Percentiles rank a stretch among this genome's conserved stretches.
Conservation (phyloP, 192 early-diverging fungal species). For the Dissophora globulifera region DNA sequence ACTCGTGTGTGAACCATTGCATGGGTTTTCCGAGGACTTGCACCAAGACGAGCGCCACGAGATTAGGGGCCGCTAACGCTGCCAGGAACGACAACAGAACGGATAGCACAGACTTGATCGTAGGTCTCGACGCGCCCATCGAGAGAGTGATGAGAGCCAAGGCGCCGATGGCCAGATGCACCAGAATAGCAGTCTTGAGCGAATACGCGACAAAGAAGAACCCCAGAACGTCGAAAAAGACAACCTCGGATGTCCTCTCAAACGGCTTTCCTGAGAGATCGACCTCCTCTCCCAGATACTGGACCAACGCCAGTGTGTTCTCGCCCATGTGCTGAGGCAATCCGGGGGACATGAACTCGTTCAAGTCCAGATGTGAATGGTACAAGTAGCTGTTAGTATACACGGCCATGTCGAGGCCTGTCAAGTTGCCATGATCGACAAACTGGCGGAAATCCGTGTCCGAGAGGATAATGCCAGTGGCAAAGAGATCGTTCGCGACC, state of each 20-base stretch:
- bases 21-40: conserved; percentile 47
- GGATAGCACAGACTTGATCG: conserved; percentile 16
- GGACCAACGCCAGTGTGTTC: conserved; percentile 65
- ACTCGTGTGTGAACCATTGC: conserved; percentile 70
- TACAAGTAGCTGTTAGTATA: conserved; percentile 74
- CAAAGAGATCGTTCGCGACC: conserved; percentile 64
- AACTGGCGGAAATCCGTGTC: conserved; percentile 83
- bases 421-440: conserved; percentile 71
- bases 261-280: conserved; percentile 49
- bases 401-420: conserved; percentile 73
- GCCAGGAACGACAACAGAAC: conserved; percentile 29
- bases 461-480: conserved; percentile 66
- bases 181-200: conserved; percentile 52
- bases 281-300: conserved; percentile 59
- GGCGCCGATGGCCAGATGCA: conserved; percentile 56
- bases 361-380: conserved; percentile 73
- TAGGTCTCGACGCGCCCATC: conserved; percentile 5
- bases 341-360: conserved; percentile 64
- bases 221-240: conserved; percentile 74
- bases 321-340: conserved; percentile 76
- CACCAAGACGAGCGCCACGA: conserved; percentile 10
- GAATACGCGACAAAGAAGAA: conserved; percentile 65
- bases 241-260: conserved; percentile 58
- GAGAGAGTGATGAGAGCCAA: conserved; percentile 37
- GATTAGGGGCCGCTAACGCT: conserved; percentile 26